These are phyloP conservation scores for Sabuloglossum arenarium DNA, from an alignment of 495 filamentous ascomycete species.

Conservation along the genomic window DNA sequence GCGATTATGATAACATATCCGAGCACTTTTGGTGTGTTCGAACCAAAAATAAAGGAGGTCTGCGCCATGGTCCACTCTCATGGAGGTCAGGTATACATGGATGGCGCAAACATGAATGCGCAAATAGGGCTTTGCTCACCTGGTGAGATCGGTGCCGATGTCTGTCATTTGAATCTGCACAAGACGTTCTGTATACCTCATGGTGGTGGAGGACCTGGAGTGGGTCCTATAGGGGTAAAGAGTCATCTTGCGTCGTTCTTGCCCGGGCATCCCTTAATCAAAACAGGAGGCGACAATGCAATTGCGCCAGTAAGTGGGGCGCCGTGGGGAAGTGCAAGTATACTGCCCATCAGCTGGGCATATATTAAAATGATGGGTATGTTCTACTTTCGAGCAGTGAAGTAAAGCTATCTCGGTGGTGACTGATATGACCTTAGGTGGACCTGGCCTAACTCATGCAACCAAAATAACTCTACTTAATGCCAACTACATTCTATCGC, in stretches of 20 bases:
- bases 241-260: conserved; percentile 59
- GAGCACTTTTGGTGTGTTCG: conserved; percentile 91
- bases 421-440: conserved; percentile 21
- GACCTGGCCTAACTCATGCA: conserved; percentile 73
- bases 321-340: conserved; percentile 79
- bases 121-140: conserved; percentile 95
- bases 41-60: conserved; percentile 73
- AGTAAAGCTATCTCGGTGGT: background rate
- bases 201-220: conserved; percentile 86
- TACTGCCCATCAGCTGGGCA: conserved; percentile 91
- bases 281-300: conserved; percentile 38
- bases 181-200: conserved; percentile 99
- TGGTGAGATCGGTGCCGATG: conserved; percentile 91
- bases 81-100: conserved; percentile 97
- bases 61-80: conserved; percentile 71
- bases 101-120: conserved; percentile 98
- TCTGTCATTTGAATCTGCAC: conserved; percentile 95
- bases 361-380: conserved; percentile 92
- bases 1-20: conserved; percentile 99
- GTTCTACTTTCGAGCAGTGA: conserved; percentile 8
- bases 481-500: conserved; percentile 91
- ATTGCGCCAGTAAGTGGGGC: conserved; percentile 67
- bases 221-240: conserved; percentile 89
- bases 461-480: conserved; percentile 90
- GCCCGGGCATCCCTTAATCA: conserved; percentile 47